Evolutionary conservation across 306 rosid species (phyloP).

Genomic region (Gillenia trifoliata): DNA sequence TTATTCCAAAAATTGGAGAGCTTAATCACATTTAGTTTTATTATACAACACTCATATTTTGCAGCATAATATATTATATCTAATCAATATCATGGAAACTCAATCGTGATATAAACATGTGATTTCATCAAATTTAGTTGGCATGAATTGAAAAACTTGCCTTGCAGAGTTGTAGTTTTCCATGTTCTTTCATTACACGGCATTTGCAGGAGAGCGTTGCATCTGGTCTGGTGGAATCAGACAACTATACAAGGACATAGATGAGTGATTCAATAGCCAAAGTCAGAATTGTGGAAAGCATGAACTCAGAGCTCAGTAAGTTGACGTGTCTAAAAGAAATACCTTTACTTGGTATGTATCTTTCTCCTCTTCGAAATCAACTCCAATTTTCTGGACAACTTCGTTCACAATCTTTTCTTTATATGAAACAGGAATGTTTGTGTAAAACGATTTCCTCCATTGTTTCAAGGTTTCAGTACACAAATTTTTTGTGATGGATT

Average conservation of each 20-base stretch:
- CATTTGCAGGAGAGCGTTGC: constrained; percentile 35
- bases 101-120: background rate
- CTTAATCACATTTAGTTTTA: background rate
- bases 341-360: constrained; percentile 42
- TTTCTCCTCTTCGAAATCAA: constrained; percentile 37
- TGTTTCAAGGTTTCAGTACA: constrained; percentile 16
- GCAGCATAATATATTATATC: background rate
- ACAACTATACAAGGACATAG: constrained; percentile 21
- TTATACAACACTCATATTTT: background rate
- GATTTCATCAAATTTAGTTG: background rate
- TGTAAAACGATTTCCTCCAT: constrained; percentile 27
- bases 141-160: constrained; percentile 17
- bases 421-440: constrained; percentile 24
- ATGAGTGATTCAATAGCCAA: background rate
- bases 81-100: background rate
- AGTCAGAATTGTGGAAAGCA: background rate
- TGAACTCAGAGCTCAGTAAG: background rate
- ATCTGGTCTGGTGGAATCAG: constrained; percentile 26
- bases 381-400: constrained; percentile 21
- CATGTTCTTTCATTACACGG: constrained; percentile 22
- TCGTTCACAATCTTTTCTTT: constrained; percentile 24
- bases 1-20: background rate
- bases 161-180: constrained; percentile 38
- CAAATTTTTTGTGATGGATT: constrained; percentile 3
- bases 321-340: constrained; percentile 2